A percentile compares a stretch with the other conserved stretches of the same genome.
phyloP scores from a whole-genome alignment of 192 early-diverging fungal species.

The Geranomyces michiganensis region DNA sequence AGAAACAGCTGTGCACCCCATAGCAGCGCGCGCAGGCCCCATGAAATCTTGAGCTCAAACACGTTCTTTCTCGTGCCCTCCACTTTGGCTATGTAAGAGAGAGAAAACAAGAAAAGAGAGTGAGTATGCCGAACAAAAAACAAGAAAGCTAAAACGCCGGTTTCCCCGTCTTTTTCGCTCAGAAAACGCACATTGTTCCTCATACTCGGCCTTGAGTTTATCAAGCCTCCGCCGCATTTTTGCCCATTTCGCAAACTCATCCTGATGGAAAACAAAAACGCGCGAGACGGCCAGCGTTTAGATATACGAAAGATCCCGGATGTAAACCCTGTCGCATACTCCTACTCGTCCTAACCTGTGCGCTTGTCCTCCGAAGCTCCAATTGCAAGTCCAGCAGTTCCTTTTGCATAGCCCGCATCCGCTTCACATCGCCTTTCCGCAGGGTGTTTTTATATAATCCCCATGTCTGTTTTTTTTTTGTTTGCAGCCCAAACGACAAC shows the following conservation, averaged over 20 bases:
- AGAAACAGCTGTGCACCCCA: constrained; percentile 67
- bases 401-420: constrained; percentile 3
- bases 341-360: constrained; percentile 15
- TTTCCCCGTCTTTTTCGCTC: neutral
- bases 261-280: constrained; percentile 32
- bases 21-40: constrained; percentile 66
- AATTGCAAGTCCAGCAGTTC: constrained; percentile 12
- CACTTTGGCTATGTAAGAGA: constrained; percentile 41
- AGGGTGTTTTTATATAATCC: neutral
- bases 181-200: constrained; percentile 54
- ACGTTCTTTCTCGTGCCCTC: constrained; percentile 67
- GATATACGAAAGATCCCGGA: neutral
- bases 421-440: neutral
- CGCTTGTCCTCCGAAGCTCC: constrained; percentile 30
- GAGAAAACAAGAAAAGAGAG: neutral
- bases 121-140: neutral
- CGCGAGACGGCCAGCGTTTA: neutral
- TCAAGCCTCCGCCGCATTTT: constrained; percentile 82
- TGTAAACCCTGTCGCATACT: neutral
- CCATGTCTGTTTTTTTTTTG: constrained; percentile 8
- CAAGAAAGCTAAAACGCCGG: neutral
- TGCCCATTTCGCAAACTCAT: constrained; percentile 93
- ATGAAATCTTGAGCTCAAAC: constrained; percentile 80
- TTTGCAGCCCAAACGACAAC: too few relatives aligned
- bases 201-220: constrained; percentile 68